phyloP scores from a whole-genome alignment of 768 basidiomycete genomes.

The Fomitopsis serialis region DNA sequence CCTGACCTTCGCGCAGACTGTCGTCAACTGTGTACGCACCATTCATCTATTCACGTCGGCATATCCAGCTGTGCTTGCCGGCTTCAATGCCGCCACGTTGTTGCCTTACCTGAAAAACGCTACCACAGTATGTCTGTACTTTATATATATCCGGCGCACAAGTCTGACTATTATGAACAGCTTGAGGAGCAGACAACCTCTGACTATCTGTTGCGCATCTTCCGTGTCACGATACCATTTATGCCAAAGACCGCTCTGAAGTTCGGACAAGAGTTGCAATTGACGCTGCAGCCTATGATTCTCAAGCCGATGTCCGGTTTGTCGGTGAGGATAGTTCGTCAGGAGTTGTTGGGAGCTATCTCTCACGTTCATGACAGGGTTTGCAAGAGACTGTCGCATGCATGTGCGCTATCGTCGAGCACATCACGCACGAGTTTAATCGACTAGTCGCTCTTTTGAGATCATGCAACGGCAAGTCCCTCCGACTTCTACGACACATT shows the following conservation, averaged over 20 bases:
- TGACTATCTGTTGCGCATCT: constrained; percentile 86
- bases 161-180: constrained; percentile 33
- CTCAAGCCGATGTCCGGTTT: constrained; percentile 74
- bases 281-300: constrained; percentile 84
- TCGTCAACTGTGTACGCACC: constrained; percentile 79
- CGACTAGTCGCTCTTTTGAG: constrained; percentile 75
- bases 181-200: constrained; percentile 77
- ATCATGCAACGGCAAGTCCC: constrained; percentile 70
- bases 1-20: constrained; percentile 45
- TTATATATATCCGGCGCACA: not conserved
- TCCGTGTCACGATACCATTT: constrained; percentile 75
- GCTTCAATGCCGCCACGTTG: constrained; percentile 76
- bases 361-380: constrained; percentile 39
- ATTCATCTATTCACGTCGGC: constrained; percentile 80
- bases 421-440: constrained; percentile 82
- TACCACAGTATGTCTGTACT: constrained; percentile 48
- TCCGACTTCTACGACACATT: not conserved
- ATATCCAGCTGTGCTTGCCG: constrained; percentile 80
- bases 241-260: constrained; percentile 88
- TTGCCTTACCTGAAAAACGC: constrained; percentile 88
- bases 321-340: constrained; percentile 37
- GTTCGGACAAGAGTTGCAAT: constrained; percentile 84
- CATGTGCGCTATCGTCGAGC: constrained; percentile 78
- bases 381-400: constrained; percentile 92
- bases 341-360: not conserved